These are phyloP conservation scores for Podaxis sp. DNA, from an alignment of 768 basidiomycete species.

Conservation along the genomic window DNA sequence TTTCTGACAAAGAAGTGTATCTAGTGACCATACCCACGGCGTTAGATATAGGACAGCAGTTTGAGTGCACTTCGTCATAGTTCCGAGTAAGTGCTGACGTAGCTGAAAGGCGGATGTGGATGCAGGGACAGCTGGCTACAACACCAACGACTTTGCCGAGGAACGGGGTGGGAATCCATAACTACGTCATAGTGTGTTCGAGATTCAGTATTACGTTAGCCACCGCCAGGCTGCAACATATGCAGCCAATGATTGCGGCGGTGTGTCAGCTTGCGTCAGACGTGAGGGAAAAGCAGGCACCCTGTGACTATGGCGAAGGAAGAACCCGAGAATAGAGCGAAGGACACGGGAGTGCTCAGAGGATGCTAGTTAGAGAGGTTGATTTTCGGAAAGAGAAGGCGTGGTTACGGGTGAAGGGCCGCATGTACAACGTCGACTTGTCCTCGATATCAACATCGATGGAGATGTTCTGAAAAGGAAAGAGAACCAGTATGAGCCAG, in stretches of 20 bases:
- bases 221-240: neutral
- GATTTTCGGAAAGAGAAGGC: neutral
- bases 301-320: neutral
- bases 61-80: neutral
- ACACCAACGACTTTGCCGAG: constrained; percentile 1
- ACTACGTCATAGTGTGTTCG: constrained; percentile 2
- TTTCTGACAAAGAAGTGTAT: neutral
- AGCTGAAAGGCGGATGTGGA: neutral
- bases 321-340: neutral
- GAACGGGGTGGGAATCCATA: neutral
- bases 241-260: neutral
- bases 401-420: neutral
- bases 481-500: constrained; percentile 6
- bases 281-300: neutral
- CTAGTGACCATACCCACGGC: neutral
- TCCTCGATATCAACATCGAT: neutral
- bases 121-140: neutral
- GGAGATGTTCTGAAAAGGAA: neutral
- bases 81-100: constrained; percentile 10
- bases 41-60: neutral
- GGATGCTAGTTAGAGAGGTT: neutral
- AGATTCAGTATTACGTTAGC: neutral
- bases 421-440: neutral
- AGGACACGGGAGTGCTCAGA: neutral
- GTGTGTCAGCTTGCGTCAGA: neutral